Percentiles rank a stretch among this genome's conserved stretches.
Evolutionary conservation across 129 eudicot species (phyloP).

Genomic region (Kitagawia praeruptora): DNA sequence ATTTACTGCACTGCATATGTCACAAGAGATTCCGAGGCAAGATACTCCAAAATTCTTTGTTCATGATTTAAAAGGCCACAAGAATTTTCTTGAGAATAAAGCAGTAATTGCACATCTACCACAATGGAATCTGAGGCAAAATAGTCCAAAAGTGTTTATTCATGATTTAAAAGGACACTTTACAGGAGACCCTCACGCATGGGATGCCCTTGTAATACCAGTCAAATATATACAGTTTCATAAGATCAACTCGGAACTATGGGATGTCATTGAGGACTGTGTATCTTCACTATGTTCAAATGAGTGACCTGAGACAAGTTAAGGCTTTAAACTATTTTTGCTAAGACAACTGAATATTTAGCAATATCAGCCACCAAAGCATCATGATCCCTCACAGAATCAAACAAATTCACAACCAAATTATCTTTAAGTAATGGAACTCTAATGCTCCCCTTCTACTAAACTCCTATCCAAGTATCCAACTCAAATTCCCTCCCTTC

Average conservation of each 20-base stretch:
- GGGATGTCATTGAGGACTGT: too few relatives aligned
- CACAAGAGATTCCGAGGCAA: not conserved
- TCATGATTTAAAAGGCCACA: not conserved
- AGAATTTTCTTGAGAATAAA: not conserved
- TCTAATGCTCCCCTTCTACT: too few relatives aligned
- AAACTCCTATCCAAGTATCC: not conserved
- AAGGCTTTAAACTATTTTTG: not conserved
- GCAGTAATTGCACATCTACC: not conserved
- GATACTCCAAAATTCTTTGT: not conserved
- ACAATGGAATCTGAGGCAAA: not conserved
- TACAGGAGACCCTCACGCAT: not conserved
- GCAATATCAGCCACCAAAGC: not conserved
- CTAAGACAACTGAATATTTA: too few relatives aligned
- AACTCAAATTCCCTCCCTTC: not conserved
- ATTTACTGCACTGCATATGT: not conserved
- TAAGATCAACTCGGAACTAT: too few relatives aligned
- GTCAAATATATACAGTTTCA: not conserved
- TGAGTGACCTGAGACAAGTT: not conserved
- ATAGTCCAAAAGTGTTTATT: not conserved
- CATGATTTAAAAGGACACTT: too few relatives aligned
- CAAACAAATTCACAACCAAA: too few relatives aligned
- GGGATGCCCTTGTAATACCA: not conserved
- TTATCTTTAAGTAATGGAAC: too few relatives aligned
- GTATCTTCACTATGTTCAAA: too few relatives aligned
- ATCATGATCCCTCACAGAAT: not conserved